Evolutionary conservation across 495 filamentous ascomycete species (phyloP), one percentile per base, ranked within the genome.

Genomic region (Oidiodendron maius): DNA sequence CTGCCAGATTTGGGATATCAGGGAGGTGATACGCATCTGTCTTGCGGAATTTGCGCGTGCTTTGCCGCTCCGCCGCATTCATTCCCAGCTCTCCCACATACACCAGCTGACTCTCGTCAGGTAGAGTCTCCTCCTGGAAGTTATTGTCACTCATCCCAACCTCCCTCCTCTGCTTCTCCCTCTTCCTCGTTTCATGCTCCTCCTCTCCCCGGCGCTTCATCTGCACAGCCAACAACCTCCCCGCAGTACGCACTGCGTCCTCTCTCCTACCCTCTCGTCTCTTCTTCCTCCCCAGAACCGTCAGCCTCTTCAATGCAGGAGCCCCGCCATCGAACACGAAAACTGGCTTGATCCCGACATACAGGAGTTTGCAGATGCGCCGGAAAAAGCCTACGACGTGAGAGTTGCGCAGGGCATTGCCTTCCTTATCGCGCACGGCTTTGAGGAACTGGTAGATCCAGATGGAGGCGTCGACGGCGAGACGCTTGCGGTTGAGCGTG

Each of bases 361-460:
- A 97, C 0, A 98, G 75, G 3, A 98, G 76, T 63, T 98, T 98
- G 75, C 91, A 96, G 56, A 98, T 96, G 28, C 93, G 81, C 26
- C 91, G 86, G 70, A 96, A 98, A 80, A 98, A 98, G 23, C 94
- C 93, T 40, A 98, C 87, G 49, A 98, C 75, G 56, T 98, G 93
- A 15, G 84, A 87, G 66, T 95, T 98, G 45, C 90, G 87, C 22
- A 98, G 77, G 1, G 93, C 94, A 60, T 98, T 95, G 32, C 93
- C 93, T 68, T 98, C 93, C 60, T 96, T 95, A 67, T 98, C 93
- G 57, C 93, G 89, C 1, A 98, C 94, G 15, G 93, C 93, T 69
- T 98, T 98, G 52, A 98, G 78, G 61, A 98, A 98, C 63, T 98
- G 93, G 70, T 98, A 98, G 50, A 98, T 96, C 93, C 93, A 98